A percentile compares a stretch with the other conserved stretches of the same genome.
These are phyloP conservation scores for Mycena olivaceomarginata DNA, from an alignment of 768 basidiomycete genomes.

Conservation along the genomic window DNA sequence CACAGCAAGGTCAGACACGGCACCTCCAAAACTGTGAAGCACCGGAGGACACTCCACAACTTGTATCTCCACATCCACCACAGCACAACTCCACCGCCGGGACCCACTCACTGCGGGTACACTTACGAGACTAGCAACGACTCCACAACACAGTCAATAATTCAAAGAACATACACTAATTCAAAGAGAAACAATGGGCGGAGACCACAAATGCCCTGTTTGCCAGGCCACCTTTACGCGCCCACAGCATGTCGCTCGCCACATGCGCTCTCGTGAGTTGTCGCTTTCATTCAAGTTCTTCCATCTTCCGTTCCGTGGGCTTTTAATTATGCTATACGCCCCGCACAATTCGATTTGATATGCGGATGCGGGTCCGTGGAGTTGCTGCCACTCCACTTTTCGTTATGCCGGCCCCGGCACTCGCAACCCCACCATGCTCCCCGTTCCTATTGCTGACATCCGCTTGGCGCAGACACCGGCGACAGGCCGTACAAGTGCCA, in stretches of 20 bases:
- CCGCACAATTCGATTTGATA: neutral
- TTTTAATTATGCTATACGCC: too few species aligned
- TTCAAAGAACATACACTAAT: too few species aligned
- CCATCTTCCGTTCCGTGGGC: neutral
- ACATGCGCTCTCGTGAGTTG: slow-evolving; percentile 92
- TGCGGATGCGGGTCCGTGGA: neutral
- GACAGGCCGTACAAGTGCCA: slow-evolving; percentile 94
- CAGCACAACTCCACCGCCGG: too few species aligned
- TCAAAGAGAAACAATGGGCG: slow-evolving; percentile 69
- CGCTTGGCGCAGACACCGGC: slow-evolving; percentile 79
- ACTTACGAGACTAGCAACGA: too few species aligned
- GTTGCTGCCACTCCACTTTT: neutral
- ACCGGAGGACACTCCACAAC: too few species aligned
- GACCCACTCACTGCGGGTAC: too few species aligned
- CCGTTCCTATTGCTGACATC: neutral
- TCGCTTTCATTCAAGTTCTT: slow-evolving; percentile 11
- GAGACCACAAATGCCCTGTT: slow-evolving; percentile 91
- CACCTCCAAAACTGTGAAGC: too few species aligned
- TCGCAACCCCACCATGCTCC: neutral
- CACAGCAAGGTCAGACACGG: too few species aligned
- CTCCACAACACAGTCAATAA: too few species aligned
- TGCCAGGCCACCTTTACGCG: slow-evolving; percentile 92
- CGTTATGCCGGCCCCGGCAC: neutral
- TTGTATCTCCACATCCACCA: too few species aligned
- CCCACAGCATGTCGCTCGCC: slow-evolving; percentile 92